Percentiles rank a stretch among this genome's conserved stretches.
phyloP scores from a whole-genome alignment of 139 green algal genomes.

The Chlamydomonas sp. region DNA sequence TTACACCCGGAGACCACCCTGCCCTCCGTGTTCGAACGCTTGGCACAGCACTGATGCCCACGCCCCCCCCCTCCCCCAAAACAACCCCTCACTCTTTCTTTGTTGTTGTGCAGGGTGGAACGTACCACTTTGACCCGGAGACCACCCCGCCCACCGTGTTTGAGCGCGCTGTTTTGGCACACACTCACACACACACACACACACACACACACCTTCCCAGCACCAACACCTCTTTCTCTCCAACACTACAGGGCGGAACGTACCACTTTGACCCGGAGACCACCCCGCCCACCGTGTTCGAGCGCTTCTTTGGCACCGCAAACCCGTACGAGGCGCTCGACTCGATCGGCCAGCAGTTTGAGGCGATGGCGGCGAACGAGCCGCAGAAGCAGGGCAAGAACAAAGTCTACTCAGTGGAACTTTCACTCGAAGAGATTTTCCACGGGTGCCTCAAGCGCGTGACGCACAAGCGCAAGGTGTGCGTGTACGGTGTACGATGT shows the following conservation, averaged over 20 bases:
- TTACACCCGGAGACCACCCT: too few species aligned
- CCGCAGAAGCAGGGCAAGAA: constrained; percentile 43
- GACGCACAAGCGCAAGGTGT: constrained; percentile 49
- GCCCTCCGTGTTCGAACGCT: too few species aligned
- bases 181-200: too few species aligned
- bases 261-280: constrained; percentile 38
- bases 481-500: too few species aligned
- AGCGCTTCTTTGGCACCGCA: constrained; percentile 67
- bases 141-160: constrained; percentile 46
- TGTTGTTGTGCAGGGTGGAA: constrained; percentile 15
- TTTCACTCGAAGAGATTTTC: constrained; percentile 67
- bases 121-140: constrained; percentile 39
- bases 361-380: constrained; percentile 46
- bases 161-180: too few species aligned
- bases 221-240: too few species aligned
- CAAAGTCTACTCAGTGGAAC: constrained; percentile 47
- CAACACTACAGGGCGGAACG: constrained; percentile 32
- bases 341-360: constrained; percentile 46
- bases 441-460: constrained; percentile 65
- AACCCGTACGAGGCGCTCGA: constrained; percentile 72
- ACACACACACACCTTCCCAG: too few species aligned
- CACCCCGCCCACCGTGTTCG: constrained; percentile 46
- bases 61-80: constrained; percentile 2
- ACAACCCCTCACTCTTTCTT: neutral
- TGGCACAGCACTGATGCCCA: too few species aligned